These are phyloP conservation scores for Nidularia pulvinata DNA, from an alignment of 768 basidiomycete species.

Conservation along the genomic window DNA sequence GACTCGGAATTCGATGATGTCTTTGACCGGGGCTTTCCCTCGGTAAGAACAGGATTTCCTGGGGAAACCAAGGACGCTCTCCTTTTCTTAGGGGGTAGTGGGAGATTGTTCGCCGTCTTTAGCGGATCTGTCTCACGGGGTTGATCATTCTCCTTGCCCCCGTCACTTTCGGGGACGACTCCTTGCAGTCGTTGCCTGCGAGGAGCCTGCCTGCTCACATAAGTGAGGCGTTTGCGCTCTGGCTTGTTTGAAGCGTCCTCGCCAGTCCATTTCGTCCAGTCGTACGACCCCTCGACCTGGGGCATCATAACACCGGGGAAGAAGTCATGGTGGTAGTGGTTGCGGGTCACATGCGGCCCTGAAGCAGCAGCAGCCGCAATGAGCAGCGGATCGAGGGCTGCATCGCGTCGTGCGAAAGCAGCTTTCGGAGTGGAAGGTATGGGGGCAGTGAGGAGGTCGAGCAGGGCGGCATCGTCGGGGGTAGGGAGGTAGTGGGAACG, in stretches of 20 bases:
- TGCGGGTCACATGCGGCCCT: conserved; percentile 77
- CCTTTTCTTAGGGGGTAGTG: conserved; percentile 36
- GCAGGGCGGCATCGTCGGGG: conserved; percentile 57
- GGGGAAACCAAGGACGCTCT: conserved; percentile 27
- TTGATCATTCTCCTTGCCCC: conserved; percentile 52
- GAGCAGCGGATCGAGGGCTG: conserved; percentile 76
- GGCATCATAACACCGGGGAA: conserved; percentile 59
- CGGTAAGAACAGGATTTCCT: conserved; percentile 15
- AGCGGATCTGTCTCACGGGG: conserved; percentile 34
- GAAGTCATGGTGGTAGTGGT: conserved; percentile 85
- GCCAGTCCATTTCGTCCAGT: conserved; percentile 56
- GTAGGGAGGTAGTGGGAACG: conserved; percentile 15
- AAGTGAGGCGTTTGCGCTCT: conserved; percentile 49
- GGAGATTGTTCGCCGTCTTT: conserved; percentile 35
- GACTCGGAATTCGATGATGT: conserved; percentile 13
- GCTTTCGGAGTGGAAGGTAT: conserved; percentile 33
- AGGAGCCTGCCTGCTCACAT: conserved; percentile 78
- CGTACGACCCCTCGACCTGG: conserved; percentile 50
- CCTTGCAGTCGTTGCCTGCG: conserved; percentile 54
- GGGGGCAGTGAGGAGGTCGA: conserved; percentile 65
- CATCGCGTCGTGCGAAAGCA: conserved; percentile 60
- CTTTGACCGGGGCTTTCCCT: conserved; percentile 20
- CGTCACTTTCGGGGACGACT: conserved; percentile 17
- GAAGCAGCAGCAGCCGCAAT: conserved; percentile 77
- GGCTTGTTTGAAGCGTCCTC: conserved; percentile 34